A percentile compares a stretch with the other conserved stretches of the same genome.
Evolutionary conservation across 371 early-diverging fungal genomes (phyloP).

Genomic region (Circinella umbellata): DNA sequence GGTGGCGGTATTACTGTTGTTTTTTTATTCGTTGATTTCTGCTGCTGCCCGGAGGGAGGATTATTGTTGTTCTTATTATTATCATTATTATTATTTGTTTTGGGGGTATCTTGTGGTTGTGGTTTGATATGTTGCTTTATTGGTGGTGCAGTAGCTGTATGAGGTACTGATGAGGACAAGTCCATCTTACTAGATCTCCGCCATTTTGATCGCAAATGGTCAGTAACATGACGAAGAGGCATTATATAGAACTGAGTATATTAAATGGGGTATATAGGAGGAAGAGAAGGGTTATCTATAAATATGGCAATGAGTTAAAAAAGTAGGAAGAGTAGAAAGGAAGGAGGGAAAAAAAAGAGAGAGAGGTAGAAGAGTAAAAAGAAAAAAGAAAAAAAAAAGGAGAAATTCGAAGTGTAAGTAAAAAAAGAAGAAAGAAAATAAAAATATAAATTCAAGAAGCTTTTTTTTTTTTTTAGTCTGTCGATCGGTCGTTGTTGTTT

Average conservation of each 20-base stretch:
- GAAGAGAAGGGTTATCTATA: not conserved
- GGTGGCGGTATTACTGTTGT: slow-evolving; percentile 21
- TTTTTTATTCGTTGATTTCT: slow-evolving; percentile 11
- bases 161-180: slow-evolving; percentile 33
- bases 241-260: slow-evolving; percentile 19
- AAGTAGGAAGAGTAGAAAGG: slow-evolving; percentile 12
- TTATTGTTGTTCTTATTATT: not conserved
- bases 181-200: slow-evolving; percentile 38
- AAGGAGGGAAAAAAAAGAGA: slow-evolving; percentile 13
- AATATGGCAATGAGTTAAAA: slow-evolving; percentile 6
- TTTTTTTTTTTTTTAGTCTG: too few relatives aligned
- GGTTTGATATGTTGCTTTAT: too few relatives aligned
- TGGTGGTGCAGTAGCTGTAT: too few relatives aligned
- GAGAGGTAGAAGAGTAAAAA: not conserved
- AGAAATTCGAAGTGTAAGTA: not conserved
- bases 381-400: not conserved
- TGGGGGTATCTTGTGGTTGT: not conserved
- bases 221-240: slow-evolving; percentile 44
- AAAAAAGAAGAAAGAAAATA: slow-evolving; percentile 8
- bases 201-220: slow-evolving; percentile 44
- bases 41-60: slow-evolving; percentile 6
- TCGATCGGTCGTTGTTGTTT: not conserved
- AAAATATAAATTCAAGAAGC: too few relatives aligned
- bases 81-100: not conserved
- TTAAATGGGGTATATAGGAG: slow-evolving; percentile 2